A percentile compares a stretch with the other conserved stretches of the same genome.
Conservation (phyloP, 2,329 filamentous ascomycete genomes). For the Epichloe elymi region DNA sequence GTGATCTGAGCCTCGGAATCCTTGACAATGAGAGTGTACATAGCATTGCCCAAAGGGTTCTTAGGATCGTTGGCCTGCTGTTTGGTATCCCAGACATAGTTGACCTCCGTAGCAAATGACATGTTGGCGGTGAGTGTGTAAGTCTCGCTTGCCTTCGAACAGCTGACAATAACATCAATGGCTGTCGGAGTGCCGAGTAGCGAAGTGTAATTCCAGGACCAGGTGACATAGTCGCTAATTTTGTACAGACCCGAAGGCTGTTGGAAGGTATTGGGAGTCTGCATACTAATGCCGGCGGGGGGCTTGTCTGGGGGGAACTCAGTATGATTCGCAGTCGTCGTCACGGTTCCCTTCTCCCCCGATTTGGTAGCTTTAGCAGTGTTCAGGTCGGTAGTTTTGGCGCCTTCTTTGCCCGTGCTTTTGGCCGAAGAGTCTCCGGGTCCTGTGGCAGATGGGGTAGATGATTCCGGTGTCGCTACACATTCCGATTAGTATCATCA, state of each 20-base stretch:
- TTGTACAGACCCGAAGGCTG: conserved; percentile 40
- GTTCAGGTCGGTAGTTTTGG: conserved; percentile 27
- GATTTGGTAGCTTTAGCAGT: conserved; percentile 19
- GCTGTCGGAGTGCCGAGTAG: conserved; percentile 44
- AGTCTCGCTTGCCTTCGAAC: conserved; percentile 35
- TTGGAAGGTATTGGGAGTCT: conserved; percentile 33
- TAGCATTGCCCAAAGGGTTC: conserved; percentile 35
- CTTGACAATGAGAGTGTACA: conserved; percentile 50
- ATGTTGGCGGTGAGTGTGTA: conserved; percentile 53
- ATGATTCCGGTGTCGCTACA: conserved; percentile 1
- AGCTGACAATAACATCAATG: conserved; percentile 45
- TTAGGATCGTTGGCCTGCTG: conserved; percentile 31
- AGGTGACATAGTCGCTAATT: conserved; percentile 46
- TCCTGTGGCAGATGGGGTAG: conserved; percentile 7
- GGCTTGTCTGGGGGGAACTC: conserved; percentile 30
- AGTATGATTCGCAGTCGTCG: conserved; percentile 20
- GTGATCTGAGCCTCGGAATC: conserved; percentile 40
- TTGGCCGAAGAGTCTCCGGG: neutral
- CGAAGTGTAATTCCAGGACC: conserved; percentile 53
- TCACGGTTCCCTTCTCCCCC: conserved; percentile 12
- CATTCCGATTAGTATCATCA: neutral
- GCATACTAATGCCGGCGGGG: conserved; percentile 39
- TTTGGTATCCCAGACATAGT: conserved; percentile 46
- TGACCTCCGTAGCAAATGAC: conserved; percentile 37
- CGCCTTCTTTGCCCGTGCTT: conserved; percentile 6